phyloP scores from a whole-genome alignment of 176 grass and related monocot genomes.

The Thalia dealbata region DNA sequence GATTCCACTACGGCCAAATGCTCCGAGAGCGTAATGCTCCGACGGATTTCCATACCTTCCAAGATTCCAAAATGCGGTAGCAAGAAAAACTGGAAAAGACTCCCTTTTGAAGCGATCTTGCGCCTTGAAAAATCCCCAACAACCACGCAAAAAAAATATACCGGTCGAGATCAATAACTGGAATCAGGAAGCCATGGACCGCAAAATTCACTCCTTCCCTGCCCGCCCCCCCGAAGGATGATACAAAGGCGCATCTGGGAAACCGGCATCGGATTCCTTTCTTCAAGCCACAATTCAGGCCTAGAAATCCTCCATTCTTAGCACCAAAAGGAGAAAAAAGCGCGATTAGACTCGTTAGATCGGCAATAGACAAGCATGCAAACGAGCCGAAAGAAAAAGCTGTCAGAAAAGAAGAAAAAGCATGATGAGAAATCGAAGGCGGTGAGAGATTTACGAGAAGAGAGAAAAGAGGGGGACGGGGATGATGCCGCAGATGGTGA shows the following conservation, averaged over 20 bases:
- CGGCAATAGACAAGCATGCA: not conserved
- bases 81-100: not conserved
- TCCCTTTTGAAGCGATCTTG: not conserved
- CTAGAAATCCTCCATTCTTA: not conserved
- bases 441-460: not conserved
- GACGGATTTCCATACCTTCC: not conserved
- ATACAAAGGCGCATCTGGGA: not conserved
- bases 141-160: not conserved
- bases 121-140: not conserved
- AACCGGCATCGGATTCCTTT: not conserved
- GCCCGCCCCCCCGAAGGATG: not conserved
- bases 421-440: not conserved
- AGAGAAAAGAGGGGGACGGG: not conserved
- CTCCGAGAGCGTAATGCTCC: constrained; percentile 3
- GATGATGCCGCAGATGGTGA: not conserved
- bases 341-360: not conserved
- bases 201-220: not conserved
- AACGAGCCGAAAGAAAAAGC: not conserved
- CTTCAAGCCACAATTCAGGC: not conserved
- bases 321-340: not conserved
- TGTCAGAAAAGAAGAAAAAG: not conserved
- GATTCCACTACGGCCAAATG: not conserved
- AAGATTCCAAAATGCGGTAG: not conserved
- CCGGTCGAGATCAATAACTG: not conserved
- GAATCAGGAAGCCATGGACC: not conserved